Percentiles rank a stretch among this genome's conserved stretches.
phyloP scores from a whole-genome alignment of 768 basidiomycete genomes.

The Russula virescens region DNA sequence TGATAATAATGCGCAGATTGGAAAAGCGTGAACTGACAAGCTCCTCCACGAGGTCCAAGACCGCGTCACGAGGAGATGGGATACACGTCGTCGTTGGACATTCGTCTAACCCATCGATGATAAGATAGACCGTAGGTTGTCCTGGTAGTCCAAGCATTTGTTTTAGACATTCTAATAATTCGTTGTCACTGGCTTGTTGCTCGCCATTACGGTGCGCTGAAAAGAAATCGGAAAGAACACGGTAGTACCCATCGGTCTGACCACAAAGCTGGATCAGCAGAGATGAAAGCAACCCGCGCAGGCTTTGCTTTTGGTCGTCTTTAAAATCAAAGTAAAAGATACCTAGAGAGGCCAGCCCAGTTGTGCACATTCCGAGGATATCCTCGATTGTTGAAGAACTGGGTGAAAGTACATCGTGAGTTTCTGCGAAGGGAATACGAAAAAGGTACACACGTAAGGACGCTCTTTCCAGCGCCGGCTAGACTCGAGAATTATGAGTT shows the following conservation, averaged over 20 bases:
- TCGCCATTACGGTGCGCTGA: neutral
- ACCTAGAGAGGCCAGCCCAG: neutral
- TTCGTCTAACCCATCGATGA: neutral
- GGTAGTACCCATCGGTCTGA: neutral
- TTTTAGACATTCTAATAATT: neutral
- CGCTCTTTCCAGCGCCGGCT: too few species aligned
- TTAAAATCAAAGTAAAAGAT: neutral
- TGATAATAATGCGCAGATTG: neutral
- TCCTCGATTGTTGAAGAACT: neutral
- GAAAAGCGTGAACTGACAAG: neutral
- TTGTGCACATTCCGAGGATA: neutral
- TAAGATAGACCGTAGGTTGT: neutral
- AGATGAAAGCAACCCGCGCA: neutral
- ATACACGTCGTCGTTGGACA: neutral
- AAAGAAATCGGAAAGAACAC: neutral
- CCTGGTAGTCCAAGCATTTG: neutral
- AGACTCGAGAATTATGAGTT: too few species aligned
- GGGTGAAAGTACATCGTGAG: neutral
- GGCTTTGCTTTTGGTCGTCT: neutral
- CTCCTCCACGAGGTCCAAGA: neutral
- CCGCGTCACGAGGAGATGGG: neutral
- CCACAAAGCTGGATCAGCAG: neutral
- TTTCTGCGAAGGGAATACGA: too few species aligned
- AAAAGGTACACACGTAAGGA: too few species aligned
- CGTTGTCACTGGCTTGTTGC: neutral